phyloP scores from a whole-genome alignment of 768 basidiomycete genomes.

The Boletus rubescentipes region DNA sequence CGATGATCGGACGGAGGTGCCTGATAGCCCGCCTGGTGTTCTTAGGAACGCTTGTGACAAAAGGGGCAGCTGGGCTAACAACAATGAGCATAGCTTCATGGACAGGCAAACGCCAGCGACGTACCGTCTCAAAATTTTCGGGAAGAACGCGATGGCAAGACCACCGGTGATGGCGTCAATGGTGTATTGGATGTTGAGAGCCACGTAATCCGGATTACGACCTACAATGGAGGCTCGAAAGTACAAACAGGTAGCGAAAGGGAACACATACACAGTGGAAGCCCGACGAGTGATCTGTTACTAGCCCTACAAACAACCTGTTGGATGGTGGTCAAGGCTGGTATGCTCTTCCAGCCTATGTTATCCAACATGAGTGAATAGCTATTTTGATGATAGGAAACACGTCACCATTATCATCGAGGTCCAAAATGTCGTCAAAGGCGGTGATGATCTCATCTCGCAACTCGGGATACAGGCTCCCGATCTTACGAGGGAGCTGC shows the following conservation, averaged over 20 bases:
- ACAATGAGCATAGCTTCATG: neutral
- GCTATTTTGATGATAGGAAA: neutral
- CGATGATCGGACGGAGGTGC: slow-evolving; percentile 29
- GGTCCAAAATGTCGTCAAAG: slow-evolving; percentile 37
- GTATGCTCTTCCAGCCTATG: slow-evolving; percentile 40
- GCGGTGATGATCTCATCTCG: slow-evolving; percentile 43
- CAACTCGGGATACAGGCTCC: slow-evolving; percentile 37
- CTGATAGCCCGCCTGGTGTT: slow-evolving; percentile 3
- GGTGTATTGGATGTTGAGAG: slow-evolving; percentile 30
- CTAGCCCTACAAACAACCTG: slow-evolving; percentile 40
- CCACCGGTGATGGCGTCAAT: slow-evolving; percentile 25
- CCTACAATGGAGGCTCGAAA: slow-evolving; percentile 26
- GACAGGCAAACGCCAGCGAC: neutral
- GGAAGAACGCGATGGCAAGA: slow-evolving; percentile 28
- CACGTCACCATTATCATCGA: slow-evolving; percentile 9
- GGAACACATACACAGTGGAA: slow-evolving; percentile 39
- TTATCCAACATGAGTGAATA: neutral
- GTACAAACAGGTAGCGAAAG: neutral
- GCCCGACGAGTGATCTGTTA: slow-evolving; percentile 50
- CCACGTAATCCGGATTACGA: slow-evolving; percentile 36
- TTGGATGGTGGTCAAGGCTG: slow-evolving; percentile 26
- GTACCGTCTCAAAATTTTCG: slow-evolving; percentile 34
- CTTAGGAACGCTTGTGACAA: slow-evolving; percentile 7
- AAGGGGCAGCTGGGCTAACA: slow-evolving; percentile 17
- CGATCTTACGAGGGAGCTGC: slow-evolving; percentile 39